These are phyloP conservation scores for Phytophthora europaea DNA, from an alignment of 352 stramenopile genomes.

Conservation along the genomic window DNA sequence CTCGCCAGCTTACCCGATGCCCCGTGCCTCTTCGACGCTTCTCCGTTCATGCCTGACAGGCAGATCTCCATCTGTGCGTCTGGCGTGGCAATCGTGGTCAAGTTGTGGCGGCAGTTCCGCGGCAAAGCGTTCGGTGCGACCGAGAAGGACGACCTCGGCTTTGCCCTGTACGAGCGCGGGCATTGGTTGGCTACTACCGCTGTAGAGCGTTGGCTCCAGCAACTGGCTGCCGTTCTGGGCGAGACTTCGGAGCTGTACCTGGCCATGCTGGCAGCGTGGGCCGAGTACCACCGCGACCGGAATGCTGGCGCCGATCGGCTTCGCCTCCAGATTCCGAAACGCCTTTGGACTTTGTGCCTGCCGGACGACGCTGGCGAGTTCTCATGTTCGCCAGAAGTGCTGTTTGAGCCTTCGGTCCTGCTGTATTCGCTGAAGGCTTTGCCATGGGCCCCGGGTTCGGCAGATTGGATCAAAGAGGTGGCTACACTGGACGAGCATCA, in stretches of 20 bases:
- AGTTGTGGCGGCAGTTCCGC: neutral
- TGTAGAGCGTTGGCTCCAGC: neutral
- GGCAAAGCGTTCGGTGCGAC: neutral
- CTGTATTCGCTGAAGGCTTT: slow-evolving; percentile 2
- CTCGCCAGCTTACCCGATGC: neutral
- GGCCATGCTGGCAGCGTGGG: neutral
- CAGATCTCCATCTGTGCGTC: neutral
- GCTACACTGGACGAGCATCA: neutral
- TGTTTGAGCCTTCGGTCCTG: slow-evolving; percentile 2
- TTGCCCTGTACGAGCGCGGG: neutral
- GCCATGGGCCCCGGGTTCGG: neutral
- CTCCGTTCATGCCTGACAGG: neutral
- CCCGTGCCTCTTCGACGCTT: neutral
- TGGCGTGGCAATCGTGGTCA: neutral
- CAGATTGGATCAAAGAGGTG: neutral
- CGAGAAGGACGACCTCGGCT: neutral
- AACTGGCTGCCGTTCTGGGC: neutral
- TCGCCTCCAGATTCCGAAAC: neutral
- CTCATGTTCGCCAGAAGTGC: neutral
- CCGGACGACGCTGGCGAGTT: too few species aligned
- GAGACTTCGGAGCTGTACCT: neutral
- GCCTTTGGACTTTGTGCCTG: neutral
- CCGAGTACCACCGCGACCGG: neutral
- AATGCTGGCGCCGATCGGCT: neutral
- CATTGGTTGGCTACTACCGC: neutral